Conservation (phyloP, 2,329 filamentous ascomycete genomes). For the Atkinsonella texensis region DNA sequence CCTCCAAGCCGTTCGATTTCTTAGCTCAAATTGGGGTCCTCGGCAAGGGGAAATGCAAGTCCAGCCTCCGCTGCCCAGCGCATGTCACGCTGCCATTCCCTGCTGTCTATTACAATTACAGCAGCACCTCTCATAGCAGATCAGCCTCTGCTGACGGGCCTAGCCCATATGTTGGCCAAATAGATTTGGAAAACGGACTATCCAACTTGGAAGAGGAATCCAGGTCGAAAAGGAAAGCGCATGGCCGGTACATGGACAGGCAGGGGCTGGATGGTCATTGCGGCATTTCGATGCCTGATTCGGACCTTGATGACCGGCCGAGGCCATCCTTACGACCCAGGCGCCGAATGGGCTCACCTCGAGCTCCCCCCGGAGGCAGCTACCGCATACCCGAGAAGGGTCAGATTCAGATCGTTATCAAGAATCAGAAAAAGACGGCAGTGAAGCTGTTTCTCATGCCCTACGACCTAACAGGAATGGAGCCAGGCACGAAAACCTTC, state of each 20-base stretch:
- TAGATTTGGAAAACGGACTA: slow-evolving; percentile 79
- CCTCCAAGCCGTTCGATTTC: slow-evolving; percentile 86
- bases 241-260: slow-evolving; percentile 30
- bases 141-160: slow-evolving; percentile 69
- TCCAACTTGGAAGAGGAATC: slow-evolving; percentile 36
- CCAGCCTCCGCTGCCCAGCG: slow-evolving; percentile 71
- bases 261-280: slow-evolving; percentile 16
- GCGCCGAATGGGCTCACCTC: slow-evolving; percentile 38
- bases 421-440: slow-evolving; percentile 96
- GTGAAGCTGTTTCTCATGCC: slow-evolving; percentile 93
- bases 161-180: slow-evolving; percentile 87
- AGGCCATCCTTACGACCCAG: slow-evolving; percentile 27
- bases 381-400: slow-evolving; percentile 92
- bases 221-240: slow-evolving; percentile 35
- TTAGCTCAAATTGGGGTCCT: slow-evolving; percentile 90
- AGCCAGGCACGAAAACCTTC: slow-evolving; percentile 88
- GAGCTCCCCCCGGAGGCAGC: slow-evolving; percentile 68
- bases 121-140: slow-evolving; percentile 49
- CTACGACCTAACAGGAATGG: slow-evolving; percentile 87
- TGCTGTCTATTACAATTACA: slow-evolving; percentile 93
- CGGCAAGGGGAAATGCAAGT: slow-evolving; percentile 78
- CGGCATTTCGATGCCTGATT: slow-evolving; percentile 11
- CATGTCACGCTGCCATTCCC: slow-evolving; percentile 88
- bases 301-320: slow-evolving; percentile 18
- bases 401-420: slow-evolving; percentile 92